Evolutionary conservation across 768 basidiomycete species (phyloP), one percentile per base, ranked within the genome.

Genomic region (Pleurotus sapidus): DNA sequence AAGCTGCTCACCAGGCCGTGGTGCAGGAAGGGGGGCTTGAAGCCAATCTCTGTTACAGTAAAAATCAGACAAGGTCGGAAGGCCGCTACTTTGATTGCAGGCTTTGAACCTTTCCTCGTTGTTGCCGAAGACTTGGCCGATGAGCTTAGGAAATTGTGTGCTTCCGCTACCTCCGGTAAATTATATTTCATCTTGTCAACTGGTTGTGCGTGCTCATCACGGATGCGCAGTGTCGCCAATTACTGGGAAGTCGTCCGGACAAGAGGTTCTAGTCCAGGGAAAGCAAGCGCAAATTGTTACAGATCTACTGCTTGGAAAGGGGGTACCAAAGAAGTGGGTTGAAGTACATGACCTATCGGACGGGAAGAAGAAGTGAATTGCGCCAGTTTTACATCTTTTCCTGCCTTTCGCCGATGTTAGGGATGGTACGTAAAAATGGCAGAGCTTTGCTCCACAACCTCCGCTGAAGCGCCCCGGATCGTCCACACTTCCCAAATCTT

Each of bases 291-390:
- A 81, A 61, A 72, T 76, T 2, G 87, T 93, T 9, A 74, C 78
- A 8, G 88, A 90, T 4, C 80, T 92, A 59, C 68, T 97, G 40
- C 67, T 81, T 2, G 77, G 73, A 20, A 84, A 81, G 61, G 92
- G 94, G 0, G 81, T 95, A 30, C 91, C 93, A 24, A 90, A 88
- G 74, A 79, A 79, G 64, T 95, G 91, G 90, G 88, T 95, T 51
- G 82, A 84, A 65, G 71, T 78, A 1, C 67, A 65, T 1, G 86
- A 83, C 59, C 40, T 74, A 55, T 66, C 67, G n/a, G 72, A 71
- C 59, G 81, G 84, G 72, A 86, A 85, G 68, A 79, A 54, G 51
- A 66, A 45, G 18, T 30, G 55, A 46, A 27, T 49, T 57, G 37
- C 53, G 40, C 49, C 49, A 60, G 38, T 45, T 60, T 45, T 60